Evolutionary conservation across 768 basidiomycete genomes (phyloP), one percentile per base, ranked within the genome.

Genomic region (Astraeus odoratus): DNA sequence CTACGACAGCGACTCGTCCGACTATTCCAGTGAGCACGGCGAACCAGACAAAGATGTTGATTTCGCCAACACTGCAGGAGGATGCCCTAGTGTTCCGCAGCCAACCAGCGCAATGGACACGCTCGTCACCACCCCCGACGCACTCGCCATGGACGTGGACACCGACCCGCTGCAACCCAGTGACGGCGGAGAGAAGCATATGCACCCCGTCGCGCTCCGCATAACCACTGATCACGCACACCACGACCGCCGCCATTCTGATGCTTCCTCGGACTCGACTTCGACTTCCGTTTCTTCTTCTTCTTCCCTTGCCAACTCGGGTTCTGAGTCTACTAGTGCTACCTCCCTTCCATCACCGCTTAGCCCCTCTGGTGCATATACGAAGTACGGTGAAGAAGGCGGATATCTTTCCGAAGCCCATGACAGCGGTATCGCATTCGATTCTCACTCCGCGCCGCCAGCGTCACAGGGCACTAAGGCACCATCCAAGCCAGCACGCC

Each of bases 201-300:
- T 71, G 69, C 69, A 71, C 40, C 69, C 69, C 3, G 57, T 68
- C 37, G 46, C 57, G n/a, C 60, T 62, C 51, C 59, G 58, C 54
- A 59, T 61, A 57, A 50, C 57, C 46, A 57, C 33, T 13, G 31
- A 51, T 45, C 52, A 54, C 20, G 38, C 52, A 40, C n/a, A 29
- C 26, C 35, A 60, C 38, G 67, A 68, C 41, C 64, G 65, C 44
- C 55, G 63, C 24, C 54, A 52, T 9, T 63, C 67, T 4, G 56
- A 66, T 24, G 52, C 59, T 1, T 60, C 61, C 18, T 52, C 50
- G 6, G 53, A 52, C 18, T 63, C 65, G 3, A 56, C 51, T 2
- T 50, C 57, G 9, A 56, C 59, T 0, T 56, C 61, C 23, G 37
- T 49, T 13, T 56, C 57, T 31, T 53, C 59, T 26, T 57, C 54